phyloP scores from a whole-genome alignment of 1,139 yeast genomes.

The Yamadazyma mexicana region DNA sequence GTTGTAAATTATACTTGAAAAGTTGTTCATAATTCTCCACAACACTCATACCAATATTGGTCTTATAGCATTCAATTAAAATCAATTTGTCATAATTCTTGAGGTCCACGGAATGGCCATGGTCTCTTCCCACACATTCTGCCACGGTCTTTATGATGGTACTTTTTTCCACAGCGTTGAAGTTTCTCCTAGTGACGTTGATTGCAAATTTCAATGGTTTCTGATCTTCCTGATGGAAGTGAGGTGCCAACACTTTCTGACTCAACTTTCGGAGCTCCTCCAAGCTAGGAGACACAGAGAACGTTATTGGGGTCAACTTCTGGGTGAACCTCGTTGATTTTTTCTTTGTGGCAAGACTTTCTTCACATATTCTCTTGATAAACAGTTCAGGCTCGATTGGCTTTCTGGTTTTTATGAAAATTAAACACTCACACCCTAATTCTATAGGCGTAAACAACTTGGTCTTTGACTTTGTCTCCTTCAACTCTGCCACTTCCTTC shows the following conservation, averaged over 20 bases:
- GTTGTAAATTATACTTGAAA: conserved; percentile 62
- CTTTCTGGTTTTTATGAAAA: conserved; percentile 75
- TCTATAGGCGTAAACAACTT: conserved; percentile 63
- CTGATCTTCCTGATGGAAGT: conserved; percentile 60
- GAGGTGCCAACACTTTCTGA: conserved; percentile 58
- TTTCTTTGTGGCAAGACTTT: conserved; percentile 47
- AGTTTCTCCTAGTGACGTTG: conserved; percentile 76
- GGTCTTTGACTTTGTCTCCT: conserved; percentile 41
- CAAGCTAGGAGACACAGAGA: conserved; percentile 69
- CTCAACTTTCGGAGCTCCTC: conserved; percentile 66
- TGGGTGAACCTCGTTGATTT: conserved; percentile 75
- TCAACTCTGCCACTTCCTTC: conserved; percentile 63
- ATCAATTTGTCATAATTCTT: conserved; percentile 78
- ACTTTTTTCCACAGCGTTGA: conserved; percentile 66
- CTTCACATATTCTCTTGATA: conserved; percentile 62
- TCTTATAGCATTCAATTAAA: conserved; percentile 84
- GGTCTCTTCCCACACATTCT: conserved; percentile 64
- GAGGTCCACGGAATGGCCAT: conserved; percentile 77
- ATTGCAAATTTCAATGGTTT: conserved; percentile 70
- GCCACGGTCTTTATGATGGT: conserved; percentile 75
- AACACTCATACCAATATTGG: conserved; percentile 78
- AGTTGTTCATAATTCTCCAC: conserved; percentile 60
- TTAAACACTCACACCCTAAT: conserved; percentile 78
- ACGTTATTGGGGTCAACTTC: conserved; percentile 75
- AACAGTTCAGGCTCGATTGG: conserved; percentile 79